phyloP scores from a whole-genome alignment of 768 basidiomycete genomes.

The Pisolithus sp. region DNA sequence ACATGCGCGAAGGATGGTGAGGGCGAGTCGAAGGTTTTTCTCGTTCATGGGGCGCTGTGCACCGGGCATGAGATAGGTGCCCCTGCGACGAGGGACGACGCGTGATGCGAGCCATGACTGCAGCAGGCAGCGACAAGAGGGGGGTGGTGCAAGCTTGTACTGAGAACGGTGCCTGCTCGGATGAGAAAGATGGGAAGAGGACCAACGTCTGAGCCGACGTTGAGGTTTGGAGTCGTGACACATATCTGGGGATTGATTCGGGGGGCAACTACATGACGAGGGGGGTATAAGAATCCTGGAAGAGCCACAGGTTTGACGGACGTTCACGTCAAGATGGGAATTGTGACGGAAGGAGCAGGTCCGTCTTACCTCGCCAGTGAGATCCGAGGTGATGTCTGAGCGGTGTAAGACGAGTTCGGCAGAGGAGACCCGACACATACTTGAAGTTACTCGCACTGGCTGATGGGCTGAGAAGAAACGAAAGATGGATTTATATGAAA shows the following conservation, averaged over 20 bases:
- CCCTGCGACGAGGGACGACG: slow-evolving; percentile 40
- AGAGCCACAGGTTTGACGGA: slow-evolving; percentile 27
- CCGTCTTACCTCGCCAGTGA: slow-evolving; percentile 18
- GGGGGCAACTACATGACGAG: slow-evolving; percentile 8
- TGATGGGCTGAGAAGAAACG: slow-evolving; percentile 15
- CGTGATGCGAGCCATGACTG: slow-evolving; percentile 59
- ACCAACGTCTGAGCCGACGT: slow-evolving; percentile 16
- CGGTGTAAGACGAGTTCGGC: slow-evolving; percentile 28
- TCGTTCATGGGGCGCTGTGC: slow-evolving; percentile 59
- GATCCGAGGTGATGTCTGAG: slow-evolving; percentile 29
- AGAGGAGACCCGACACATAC: slow-evolving; percentile 26
- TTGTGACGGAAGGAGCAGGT: slow-evolving; percentile 14
- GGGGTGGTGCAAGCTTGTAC: not conserved
- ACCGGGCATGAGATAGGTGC: slow-evolving; percentile 52
- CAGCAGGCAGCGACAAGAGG: slow-evolving; percentile 17
- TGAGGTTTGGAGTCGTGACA: slow-evolving; percentile 16
- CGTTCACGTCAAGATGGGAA: slow-evolving; percentile 24
- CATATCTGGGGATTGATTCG: slow-evolving; percentile 17
- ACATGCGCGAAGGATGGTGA: slow-evolving; percentile 46
- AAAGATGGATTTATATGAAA: slow-evolving; percentile 21
- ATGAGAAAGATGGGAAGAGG: slow-evolving; percentile 7
- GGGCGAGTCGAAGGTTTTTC: slow-evolving; percentile 52
- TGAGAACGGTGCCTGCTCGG: not conserved
- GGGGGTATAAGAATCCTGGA: slow-evolving; percentile 23
- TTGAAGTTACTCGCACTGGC: slow-evolving; percentile 6